Percentiles rank a stretch among this genome's conserved stretches.
Conservation (phyloP, 164 flowering plant genomes). For the Protea cynaroides region DNA sequence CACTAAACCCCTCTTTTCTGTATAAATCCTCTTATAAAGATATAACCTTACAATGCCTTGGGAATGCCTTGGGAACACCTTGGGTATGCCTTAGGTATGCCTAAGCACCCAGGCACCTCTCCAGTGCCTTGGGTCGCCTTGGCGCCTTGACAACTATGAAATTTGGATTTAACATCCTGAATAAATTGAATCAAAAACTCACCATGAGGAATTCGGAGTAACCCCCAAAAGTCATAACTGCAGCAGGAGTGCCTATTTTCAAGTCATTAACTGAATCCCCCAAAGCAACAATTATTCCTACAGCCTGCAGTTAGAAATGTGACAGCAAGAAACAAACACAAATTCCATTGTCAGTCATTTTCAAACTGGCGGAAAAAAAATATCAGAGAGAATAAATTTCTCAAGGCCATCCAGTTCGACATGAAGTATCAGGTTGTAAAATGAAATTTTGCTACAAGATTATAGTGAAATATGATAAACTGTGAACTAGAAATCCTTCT, state of each 20-base stretch:
- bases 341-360: background rate
- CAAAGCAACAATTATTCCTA: slow-evolving; percentile 84
- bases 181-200: slow-evolving; percentile 9
- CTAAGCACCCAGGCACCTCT: too few relatives aligned
- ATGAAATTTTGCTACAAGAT: background rate
- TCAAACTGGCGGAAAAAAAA: background rate
- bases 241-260: slow-evolving; percentile 83
- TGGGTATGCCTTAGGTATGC: too few relatives aligned
- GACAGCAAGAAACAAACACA: background rate
- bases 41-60: too few relatives aligned
- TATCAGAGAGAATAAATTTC: background rate
- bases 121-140: too few relatives aligned
- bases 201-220: slow-evolving; percentile 84
- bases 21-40: too few relatives aligned
- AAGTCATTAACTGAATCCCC: slow-evolving; percentile 70
- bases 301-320: slow-evolving; percentile 51
- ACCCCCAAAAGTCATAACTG: slow-evolving; percentile 83
- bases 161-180: too few relatives aligned
- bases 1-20: too few relatives aligned
- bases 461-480: background rate
- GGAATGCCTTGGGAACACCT: too few relatives aligned
- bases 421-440: background rate
- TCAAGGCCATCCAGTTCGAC: background rate
- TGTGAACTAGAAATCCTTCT: background rate
- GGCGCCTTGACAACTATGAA: too few relatives aligned